phyloP scores from a whole-genome alignment of 2,329 filamentous ascomycete species.

The Epichloe sibirici region DNA sequence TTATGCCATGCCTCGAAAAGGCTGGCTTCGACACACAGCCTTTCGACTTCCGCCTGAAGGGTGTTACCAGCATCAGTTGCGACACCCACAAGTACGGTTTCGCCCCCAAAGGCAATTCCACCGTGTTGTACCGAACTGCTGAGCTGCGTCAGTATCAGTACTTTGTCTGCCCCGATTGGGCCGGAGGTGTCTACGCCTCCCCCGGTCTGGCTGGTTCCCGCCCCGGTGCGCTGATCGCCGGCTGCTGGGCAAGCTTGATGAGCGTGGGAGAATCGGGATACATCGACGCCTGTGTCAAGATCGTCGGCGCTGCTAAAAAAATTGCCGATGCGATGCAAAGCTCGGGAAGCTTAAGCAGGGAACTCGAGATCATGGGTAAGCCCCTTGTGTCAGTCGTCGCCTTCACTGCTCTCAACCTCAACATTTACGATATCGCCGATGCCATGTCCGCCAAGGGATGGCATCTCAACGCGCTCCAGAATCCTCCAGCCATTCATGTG shows the following conservation, averaged over 20 bases:
- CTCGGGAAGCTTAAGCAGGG: constrained; percentile 53
- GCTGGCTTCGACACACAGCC: constrained; percentile 83
- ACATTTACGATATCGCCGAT: constrained; percentile 92
- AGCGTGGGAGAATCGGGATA: constrained; percentile 79
- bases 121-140: constrained; percentile 75
- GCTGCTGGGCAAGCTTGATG: constrained; percentile 91
- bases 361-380: constrained; percentile 70
- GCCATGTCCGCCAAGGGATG: constrained; percentile 74
- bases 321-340: constrained; percentile 63
- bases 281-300: constrained; percentile 72
- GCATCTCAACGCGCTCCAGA: constrained; percentile 92
- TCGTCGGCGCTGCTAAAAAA: constrained; percentile 76
- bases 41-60: constrained; percentile 89
- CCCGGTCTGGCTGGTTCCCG: constrained; percentile 85
- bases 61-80: constrained; percentile 89
- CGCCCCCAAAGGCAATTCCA: constrained; percentile 93
- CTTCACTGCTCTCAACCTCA: constrained; percentile 70
- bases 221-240: constrained; percentile 87
- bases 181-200: constrained; percentile 93
- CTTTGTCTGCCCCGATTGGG: constrained; percentile 91
- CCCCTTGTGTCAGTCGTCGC: constrained; percentile 86
- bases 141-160: constrained; percentile 81
- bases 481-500: constrained; percentile 82
- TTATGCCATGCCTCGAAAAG: constrained; percentile 81
- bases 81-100: constrained; percentile 99